phyloP scores from a whole-genome alignment of 305 asterid genomes.

The Solanum hybrid region DNA sequence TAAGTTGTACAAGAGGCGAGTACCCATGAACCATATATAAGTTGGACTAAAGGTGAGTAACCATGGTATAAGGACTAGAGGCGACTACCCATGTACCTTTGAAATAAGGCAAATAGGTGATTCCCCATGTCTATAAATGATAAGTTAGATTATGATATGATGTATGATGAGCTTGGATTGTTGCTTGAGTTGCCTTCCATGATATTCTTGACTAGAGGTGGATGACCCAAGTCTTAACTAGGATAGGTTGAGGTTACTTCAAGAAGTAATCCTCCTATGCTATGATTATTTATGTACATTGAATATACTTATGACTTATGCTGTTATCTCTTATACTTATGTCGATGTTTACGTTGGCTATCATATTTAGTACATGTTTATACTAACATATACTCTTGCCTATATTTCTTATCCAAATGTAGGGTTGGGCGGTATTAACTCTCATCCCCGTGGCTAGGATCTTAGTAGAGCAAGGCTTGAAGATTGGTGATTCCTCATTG shows the following conservation, averaged over 20 bases:
- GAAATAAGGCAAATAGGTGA: not conserved
- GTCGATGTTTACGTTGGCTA: not conserved
- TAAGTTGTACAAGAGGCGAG: not conserved
- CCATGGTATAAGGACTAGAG: not conserved
- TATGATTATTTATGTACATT: not conserved
- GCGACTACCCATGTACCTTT: not conserved
- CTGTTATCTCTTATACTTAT: not conserved
- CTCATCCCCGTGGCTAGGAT: too few relatives aligned
- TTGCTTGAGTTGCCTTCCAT: not conserved
- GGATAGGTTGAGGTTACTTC: not conserved
- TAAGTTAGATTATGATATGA: not conserved
- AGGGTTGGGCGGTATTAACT: too few relatives aligned
- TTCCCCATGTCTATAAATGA: not conserved
- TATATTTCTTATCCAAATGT: too few relatives aligned
- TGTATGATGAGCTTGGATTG: not conserved
- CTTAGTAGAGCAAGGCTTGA: too few relatives aligned
- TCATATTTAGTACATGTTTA: not conserved
- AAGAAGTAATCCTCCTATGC: not conserved
- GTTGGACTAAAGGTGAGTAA: not conserved
- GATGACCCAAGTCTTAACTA: not conserved
- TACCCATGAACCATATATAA: too few relatives aligned
- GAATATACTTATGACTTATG: not conserved
- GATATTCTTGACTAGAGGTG: not conserved
- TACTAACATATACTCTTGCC: not conserved
- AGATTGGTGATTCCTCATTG: too few relatives aligned